Evolutionary conservation across 805 yeast species (phyloP), one percentile per base, ranked within the genome.

Genomic region (Teunomyces gatunensis): DNA sequence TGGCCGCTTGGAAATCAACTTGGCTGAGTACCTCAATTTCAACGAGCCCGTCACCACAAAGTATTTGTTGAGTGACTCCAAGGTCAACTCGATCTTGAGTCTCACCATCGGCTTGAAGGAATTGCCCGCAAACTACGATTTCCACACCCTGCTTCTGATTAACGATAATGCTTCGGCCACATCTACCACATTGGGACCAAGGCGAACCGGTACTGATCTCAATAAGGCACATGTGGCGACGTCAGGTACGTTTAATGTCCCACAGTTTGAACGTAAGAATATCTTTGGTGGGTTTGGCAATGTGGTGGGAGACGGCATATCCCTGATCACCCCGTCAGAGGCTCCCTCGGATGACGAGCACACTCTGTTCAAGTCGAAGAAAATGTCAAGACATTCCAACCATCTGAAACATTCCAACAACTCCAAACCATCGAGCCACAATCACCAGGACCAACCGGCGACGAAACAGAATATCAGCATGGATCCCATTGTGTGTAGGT

Each of bases 31-130:
- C 61, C 77, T 85, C 32, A 73, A 75, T 53, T 80, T 78, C 46
- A 71, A 74, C 28, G 74, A 76, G 45, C 74, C 80, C 3, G 65
- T 75, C 3, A 72, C 84, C 2, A 75, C 85, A 51, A 73, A 87
- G 51, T 89, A 86, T 56, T 67, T 92, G 39, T 70, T 92, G 32
- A 84, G 84, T 56, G 78, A 88, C 23, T 85, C 96, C 1, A 88
- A 89, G 54, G 81, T 92, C 15, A 92, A 92, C 63, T 84, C 95
- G 2, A 85, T 89, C n/a, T 64, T 86, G 34, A 83, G 78, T 50
- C 51, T 89, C 36, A 75, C 84, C 1, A 68, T 87, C n/a, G 70
- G 72, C 4, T 64, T 87, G 54, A 73, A 70, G 36, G 75, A 72
- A 48, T 61, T 71, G 17, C 69, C 77, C 3, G 47, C 66, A 3